Base-by-base conservation (phyloP, 768 basidiomycete genomes). In the Agaricus subrufescens region DNA sequence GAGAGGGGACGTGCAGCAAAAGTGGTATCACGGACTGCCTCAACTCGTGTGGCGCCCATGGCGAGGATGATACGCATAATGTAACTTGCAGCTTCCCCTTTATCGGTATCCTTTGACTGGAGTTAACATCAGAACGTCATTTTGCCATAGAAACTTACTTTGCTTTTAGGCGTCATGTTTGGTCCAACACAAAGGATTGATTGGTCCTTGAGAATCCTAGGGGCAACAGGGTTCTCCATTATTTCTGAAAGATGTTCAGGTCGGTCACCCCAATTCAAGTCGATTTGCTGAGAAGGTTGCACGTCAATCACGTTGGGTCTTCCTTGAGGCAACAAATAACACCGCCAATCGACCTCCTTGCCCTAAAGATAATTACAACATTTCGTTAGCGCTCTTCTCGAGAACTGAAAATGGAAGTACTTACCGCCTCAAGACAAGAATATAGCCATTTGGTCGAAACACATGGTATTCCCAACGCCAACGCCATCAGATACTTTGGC, bases 381-480 rank as follows among this genome's bases (percentile, higher is more conserved):
- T 19, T 19, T 53, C 54, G 23, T 4, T 47, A 56, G 58, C 5
- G 40, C 40, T 6, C 12, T 42, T 2, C 14, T 2, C 6, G 40
- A 12, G 19, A 12, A 42, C 12, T n/a, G 2, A 14, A 15, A 15
- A 27, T 2, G 34, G 34, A 19, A 45, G 42, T 43, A 66, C 74
- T 66, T 57, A 72, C 73, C 50, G 39, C 56, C 55, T 66, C 58
- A 15, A 75, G 63, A 10, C 71, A 73, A 26, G 74, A 69, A 34
- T 73, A 59, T 30, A 87, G 65, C 81, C 85, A 94, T 10, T 75
- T 70, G 4, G 76, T 66, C 1, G 77, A 79, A 26, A 97, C 63
- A 61, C 91, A 94, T 3, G 94, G 94, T 50, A 97, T 84, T 10
- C 94, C 94, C 40, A 94, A 73, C 0, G 90, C 92, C 34, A 98